phyloP scores from a whole-genome alignment of 495 filamentous ascomycete species.

The Pyrenopolyporus hunteri region DNA sequence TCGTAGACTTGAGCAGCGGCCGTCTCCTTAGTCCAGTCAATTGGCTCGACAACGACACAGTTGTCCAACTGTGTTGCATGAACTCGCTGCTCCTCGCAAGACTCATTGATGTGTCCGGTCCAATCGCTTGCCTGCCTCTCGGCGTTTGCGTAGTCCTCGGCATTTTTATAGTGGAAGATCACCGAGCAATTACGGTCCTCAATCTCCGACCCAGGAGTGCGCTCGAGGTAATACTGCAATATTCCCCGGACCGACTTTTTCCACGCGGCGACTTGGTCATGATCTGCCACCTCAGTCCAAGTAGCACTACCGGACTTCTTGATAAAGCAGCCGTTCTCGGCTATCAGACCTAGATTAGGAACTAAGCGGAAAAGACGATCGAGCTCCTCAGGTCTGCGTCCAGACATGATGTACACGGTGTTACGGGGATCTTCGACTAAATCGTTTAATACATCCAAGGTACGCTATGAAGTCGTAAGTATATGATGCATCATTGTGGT shows the following conservation, averaged over 20 bases:
- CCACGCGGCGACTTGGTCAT: conserved; percentile 70
- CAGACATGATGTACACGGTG: conserved; percentile 92
- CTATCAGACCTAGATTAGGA: conserved; percentile 80
- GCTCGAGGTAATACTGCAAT: conserved; percentile 84
- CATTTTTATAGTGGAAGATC: conserved; percentile 84
- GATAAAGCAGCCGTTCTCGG: conserved; percentile 91
- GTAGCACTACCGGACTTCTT: conserved; percentile 67
- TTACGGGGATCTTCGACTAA: conserved; percentile 77
- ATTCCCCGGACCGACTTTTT: conserved; percentile 78
- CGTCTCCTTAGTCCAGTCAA: conserved; percentile 81
- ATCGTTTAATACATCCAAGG: conserved; percentile 79
- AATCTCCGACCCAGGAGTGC: conserved; percentile 83
- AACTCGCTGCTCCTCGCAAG: conserved; percentile 79
- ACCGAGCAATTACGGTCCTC: conserved; percentile 86
- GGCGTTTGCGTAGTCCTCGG: conserved; percentile 75
- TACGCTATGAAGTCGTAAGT: conserved; percentile 55
- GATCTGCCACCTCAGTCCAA: conserved; percentile 78
- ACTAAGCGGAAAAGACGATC: conserved; percentile 81
- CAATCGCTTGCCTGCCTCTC: conserved; percentile 81
- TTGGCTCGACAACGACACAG: conserved; percentile 79
- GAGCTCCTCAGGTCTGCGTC: conserved; percentile 82
- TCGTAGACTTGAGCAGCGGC: conserved; percentile 75
- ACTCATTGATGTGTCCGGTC: conserved; percentile 91
- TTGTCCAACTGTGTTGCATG: conserved; percentile 81
- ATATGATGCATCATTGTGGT: not conserved